Conservation (phyloP, 176 grass and related monocot genomes). For the Melocanna baccifera region DNA sequence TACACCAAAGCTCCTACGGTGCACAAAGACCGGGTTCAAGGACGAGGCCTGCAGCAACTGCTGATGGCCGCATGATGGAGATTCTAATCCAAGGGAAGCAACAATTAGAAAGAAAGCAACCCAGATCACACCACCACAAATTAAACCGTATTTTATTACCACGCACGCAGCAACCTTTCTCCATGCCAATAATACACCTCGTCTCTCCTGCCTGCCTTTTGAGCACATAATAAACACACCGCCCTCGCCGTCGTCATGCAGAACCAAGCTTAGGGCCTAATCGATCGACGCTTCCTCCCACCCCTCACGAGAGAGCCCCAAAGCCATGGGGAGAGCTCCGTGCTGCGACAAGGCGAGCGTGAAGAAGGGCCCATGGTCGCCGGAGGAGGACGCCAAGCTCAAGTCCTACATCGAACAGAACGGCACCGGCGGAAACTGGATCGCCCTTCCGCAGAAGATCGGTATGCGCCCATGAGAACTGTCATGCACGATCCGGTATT, state of each 20-base stretch:
- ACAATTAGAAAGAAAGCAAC: conserved; percentile 74
- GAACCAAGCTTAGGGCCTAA: conserved; percentile 59
- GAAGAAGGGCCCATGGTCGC: conserved; percentile 94
- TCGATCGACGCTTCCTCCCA: conserved; percentile 25
- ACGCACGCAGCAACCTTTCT: conserved; percentile 40
- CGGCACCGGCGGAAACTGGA: conserved; percentile 95
- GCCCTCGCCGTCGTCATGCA: conserved; percentile 39
- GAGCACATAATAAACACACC: conserved; percentile 65
- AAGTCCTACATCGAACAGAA: conserved; percentile 95
- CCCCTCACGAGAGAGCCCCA: conserved; percentile 25
- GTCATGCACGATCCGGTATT: neutral
- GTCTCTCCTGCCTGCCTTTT: conserved; percentile 41
- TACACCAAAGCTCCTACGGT: conserved; percentile 16
- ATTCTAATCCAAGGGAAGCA: conserved; percentile 92
- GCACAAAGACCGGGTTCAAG: conserved; percentile 44
- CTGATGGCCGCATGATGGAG: conserved; percentile 68
- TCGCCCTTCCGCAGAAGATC: conserved; percentile 87
- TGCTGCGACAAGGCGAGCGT: conserved; percentile 93
- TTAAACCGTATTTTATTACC: conserved; percentile 66
- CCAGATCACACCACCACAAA: conserved; percentile 61
- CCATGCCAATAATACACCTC: conserved; percentile 49
- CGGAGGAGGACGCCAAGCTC: conserved; percentile 84
- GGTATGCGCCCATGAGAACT: conserved; percentile 44
- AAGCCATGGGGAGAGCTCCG: conserved; percentile 82
- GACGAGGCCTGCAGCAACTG: neutral